These are phyloP conservation scores for Yamadazyma philogaea DNA, from an alignment of 805 yeast species.

Conservation along the genomic window DNA sequence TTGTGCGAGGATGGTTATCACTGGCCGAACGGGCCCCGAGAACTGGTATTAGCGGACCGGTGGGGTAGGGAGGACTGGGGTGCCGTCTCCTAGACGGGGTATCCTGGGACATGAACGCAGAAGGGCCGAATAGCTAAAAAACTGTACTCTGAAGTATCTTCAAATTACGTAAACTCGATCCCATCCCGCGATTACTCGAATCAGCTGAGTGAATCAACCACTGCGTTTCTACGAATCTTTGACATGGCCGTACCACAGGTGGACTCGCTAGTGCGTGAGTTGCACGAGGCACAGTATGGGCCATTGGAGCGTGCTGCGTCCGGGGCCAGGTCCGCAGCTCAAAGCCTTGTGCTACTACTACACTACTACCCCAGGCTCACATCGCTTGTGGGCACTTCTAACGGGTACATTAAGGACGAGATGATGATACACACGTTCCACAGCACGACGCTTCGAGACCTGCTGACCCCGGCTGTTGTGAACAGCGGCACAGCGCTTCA, in stretches of 20 bases:
- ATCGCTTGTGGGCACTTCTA: not conserved
- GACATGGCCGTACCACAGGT: not conserved
- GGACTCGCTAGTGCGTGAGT: not conserved
- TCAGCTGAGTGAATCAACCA: too few species aligned
- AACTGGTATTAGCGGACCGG: not conserved
- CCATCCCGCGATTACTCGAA: too few species aligned
- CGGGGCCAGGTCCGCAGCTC: not conserved
- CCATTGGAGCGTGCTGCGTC: not conserved
- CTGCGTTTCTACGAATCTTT: too few species aligned
- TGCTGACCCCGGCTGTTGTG: not conserved
- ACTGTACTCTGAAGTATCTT: too few species aligned
- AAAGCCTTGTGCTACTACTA: not conserved
- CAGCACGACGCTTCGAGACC: not conserved
- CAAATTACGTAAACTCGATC: too few species aligned
- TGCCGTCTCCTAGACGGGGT: not conserved
- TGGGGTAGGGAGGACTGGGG: not conserved
- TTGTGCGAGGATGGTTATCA: not conserved
- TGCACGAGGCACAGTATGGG: not conserved
- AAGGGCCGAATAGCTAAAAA: too few species aligned
- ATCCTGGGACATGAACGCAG: not conserved
- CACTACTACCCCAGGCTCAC: not conserved
- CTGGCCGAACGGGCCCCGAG: conserved; percentile 1
- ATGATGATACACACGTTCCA: not conserved
- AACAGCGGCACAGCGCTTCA: not conserved
- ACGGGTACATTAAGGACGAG: not conserved